These are phyloP conservation scores for Beauveria rudraprayagi DNA, from an alignment of 2,329 filamentous ascomycete species.

Conservation along the genomic window DNA sequence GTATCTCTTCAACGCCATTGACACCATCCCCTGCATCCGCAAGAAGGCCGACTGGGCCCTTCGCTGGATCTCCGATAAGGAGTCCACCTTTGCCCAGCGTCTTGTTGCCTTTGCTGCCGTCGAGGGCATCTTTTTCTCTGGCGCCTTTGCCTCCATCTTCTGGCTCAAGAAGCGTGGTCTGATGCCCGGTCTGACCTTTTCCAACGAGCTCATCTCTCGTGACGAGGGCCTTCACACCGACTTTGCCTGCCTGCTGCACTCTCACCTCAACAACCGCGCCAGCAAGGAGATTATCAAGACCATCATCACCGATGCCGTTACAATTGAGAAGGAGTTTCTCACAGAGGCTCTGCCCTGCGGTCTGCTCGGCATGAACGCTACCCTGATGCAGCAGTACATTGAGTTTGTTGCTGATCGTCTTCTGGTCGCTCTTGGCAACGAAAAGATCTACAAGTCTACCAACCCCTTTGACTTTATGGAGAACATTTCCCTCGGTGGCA, in stretches of 20 bases:
- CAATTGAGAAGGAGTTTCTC: slow-evolving; percentile 95
- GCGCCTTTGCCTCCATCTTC: slow-evolving; percentile 98
- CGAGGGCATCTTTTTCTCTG: slow-evolving; percentile 99
- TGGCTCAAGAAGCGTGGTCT: slow-evolving; percentile 99
- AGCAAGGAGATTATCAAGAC: slow-evolving; percentile 70
- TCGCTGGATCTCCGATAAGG: slow-evolving; percentile 85
- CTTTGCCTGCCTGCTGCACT: slow-evolving; percentile 95
- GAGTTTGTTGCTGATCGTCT: slow-evolving; percentile 98
- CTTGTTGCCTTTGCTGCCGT: slow-evolving; percentile 95
- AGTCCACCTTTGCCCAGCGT: slow-evolving; percentile 91
- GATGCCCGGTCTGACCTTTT: slow-evolving; percentile 98
- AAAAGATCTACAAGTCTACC: slow-evolving; percentile 83
- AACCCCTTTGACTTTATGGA: slow-evolving; percentile 99
- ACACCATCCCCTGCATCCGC: slow-evolving; percentile 96
- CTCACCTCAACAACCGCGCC: slow-evolving; percentile 90
- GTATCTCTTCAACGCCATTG: slow-evolving; percentile 97
- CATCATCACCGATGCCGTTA: slow-evolving; percentile 90
- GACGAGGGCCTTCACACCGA: slow-evolving; percentile 99
- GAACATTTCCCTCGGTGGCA: slow-evolving; percentile 96
- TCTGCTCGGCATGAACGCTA: slow-evolving; percentile 95
- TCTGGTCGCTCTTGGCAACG: slow-evolving; percentile 84
- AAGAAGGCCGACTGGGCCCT: slow-evolving; percentile 99
- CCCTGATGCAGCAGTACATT: slow-evolving; percentile 99
- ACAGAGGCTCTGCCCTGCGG: slow-evolving; percentile 89
- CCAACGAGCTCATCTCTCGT: slow-evolving; percentile 98